Evolutionary conservation across 73 alveolate species (phyloP).

Genomic region (Stentor coeruleus): DNA sequence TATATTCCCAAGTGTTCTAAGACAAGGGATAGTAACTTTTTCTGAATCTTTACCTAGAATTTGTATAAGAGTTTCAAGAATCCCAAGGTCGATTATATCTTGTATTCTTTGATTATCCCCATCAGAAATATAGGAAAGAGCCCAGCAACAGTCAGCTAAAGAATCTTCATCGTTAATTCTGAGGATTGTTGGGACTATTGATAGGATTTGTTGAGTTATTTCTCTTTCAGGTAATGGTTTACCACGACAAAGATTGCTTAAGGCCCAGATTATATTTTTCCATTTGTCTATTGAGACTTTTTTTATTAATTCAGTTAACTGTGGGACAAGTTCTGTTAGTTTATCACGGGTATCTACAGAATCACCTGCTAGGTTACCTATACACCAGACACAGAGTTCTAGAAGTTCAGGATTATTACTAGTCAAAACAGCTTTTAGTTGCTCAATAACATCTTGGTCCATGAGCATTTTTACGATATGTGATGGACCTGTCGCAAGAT

Average conservation of each 20-base stretch:
- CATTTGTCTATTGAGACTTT: slow-evolving; percentile 64
- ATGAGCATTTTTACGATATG: slow-evolving; percentile 78
- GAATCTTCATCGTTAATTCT: slow-evolving; percentile 77
- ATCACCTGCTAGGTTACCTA: slow-evolving; percentile 97
- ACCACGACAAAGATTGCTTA: slow-evolving; percentile 89
- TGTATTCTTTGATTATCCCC: slow-evolving; percentile 90
- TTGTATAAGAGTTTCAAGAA: slow-evolving; percentile 67
- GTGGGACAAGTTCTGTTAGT: slow-evolving; percentile 61
- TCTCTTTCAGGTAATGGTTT: slow-evolving; percentile 79
- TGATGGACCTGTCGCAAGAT: slow-evolving; percentile 90
- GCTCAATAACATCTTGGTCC: slow-evolving; percentile 84
- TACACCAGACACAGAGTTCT: slow-evolving; percentile 91
- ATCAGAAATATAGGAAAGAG: slow-evolving; percentile 90
- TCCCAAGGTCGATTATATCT: slow-evolving; percentile 70
- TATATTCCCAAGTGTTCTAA: slow-evolving; percentile 94
- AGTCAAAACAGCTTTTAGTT: slow-evolving; percentile 64
- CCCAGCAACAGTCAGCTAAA: slow-evolving; percentile 94
- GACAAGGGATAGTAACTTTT: slow-evolving; percentile 65
- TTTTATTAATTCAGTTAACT: slow-evolving; percentile 67
- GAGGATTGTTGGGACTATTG: slow-evolving; percentile 68
- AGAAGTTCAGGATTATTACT: slow-evolving; percentile 75
- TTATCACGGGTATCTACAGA: slow-evolving; percentile 69
- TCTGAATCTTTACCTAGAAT: slow-evolving; percentile 59
- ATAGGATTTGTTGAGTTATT: slow-evolving; percentile 58
- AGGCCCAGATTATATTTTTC: slow-evolving; percentile 74